Percentiles rank a stretch among this genome's conserved stretches.
Conservation (phyloP, 225 moss, liverwort and hornwort species). For the Sphagnum tenellum region DNA sequence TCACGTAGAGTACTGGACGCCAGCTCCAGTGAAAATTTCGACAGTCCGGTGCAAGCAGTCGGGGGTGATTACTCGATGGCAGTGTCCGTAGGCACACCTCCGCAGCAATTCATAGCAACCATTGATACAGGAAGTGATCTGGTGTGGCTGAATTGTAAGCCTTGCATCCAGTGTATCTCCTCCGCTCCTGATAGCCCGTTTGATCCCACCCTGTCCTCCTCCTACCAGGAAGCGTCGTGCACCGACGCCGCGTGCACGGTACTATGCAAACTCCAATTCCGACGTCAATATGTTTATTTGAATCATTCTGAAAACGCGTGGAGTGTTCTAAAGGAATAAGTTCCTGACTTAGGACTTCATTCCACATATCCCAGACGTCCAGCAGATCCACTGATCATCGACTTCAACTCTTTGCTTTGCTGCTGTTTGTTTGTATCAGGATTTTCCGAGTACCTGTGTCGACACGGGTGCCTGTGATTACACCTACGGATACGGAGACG, state of each 20-base stretch:
- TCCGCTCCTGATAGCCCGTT: slow-evolving; percentile 13
- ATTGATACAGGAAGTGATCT: slow-evolving; percentile 38
- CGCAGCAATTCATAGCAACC: slow-evolving; percentile 5
- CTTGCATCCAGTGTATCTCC: slow-evolving; percentile 24
- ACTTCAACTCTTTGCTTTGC: no score
- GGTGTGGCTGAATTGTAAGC: slow-evolving; percentile 47
- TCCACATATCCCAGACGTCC: no score
- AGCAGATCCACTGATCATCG: neutral
- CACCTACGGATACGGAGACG: slow-evolving; percentile 25
- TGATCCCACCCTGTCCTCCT: slow-evolving; percentile 16
- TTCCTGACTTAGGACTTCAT: neutral
- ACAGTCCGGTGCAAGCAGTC: neutral
- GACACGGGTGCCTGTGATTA: slow-evolving; percentile 8
- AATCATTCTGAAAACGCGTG: neutral
- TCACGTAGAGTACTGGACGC: neutral
- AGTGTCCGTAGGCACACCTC: slow-evolving; percentile 15
- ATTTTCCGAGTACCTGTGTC: neutral
- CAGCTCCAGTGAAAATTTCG: neutral
- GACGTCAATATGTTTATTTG: neutral
- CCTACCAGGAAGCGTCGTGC: slow-evolving; percentile 24
- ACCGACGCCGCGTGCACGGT: slow-evolving; percentile 12
- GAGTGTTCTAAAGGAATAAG: neutral
- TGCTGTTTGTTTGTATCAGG: neutral
- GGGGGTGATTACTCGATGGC: slow-evolving; percentile 9
- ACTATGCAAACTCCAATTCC: neutral